Evolutionary conservation across 2,329 filamentous ascomycete genomes (phyloP).

Genomic region (Colletotrichum paranaense): DNA sequence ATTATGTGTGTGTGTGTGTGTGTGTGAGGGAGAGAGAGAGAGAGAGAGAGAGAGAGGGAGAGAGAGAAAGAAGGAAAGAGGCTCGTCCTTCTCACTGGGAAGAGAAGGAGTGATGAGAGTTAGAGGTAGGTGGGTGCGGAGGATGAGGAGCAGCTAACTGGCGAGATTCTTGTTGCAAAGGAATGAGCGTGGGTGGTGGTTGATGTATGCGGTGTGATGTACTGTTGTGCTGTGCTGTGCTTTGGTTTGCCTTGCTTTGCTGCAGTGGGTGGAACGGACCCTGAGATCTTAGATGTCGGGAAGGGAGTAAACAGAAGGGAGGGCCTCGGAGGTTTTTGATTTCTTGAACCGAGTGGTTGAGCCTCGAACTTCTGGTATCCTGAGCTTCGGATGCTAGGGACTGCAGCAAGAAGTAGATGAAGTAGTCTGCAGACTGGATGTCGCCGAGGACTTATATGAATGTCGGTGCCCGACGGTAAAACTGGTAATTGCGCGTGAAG

Average conservation of each 20-base stretch:
- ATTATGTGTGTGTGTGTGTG: too few relatives aligned
- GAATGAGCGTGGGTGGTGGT: not conserved
- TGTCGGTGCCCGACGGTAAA: slow-evolving; percentile 33
- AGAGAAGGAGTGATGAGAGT: not conserved
- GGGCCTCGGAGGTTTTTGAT: slow-evolving; percentile 34
- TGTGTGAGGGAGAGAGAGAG: too few relatives aligned
- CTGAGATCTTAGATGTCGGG: slow-evolving; percentile 6
- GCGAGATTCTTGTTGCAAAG: not conserved
- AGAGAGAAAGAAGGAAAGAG: too few relatives aligned
- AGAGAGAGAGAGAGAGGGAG: too few relatives aligned
- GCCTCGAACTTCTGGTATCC: slow-evolving; percentile 24
- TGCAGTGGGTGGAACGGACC: not conserved
- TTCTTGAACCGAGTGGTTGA: slow-evolving; percentile 30
- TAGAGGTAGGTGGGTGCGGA: not conserved
- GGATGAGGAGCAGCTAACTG: not conserved
- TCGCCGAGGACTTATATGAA: slow-evolving; percentile 31
- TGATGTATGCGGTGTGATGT: slow-evolving; percentile 1
- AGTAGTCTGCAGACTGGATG: not conserved
- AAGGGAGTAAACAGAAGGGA: slow-evolving; percentile 6
- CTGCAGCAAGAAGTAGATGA: not conserved
- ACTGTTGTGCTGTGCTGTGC: not conserved
- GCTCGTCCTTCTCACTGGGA: not conserved
- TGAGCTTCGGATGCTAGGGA: slow-evolving; percentile 29
- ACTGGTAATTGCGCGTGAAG: slow-evolving; percentile 31
- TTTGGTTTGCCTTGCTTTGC: too few relatives aligned